Evolutionary conservation across 2,329 filamentous ascomycete species (phyloP), one percentile per base, ranked within the genome.

Genomic region (Pseudogymnoascus sp.): DNA sequence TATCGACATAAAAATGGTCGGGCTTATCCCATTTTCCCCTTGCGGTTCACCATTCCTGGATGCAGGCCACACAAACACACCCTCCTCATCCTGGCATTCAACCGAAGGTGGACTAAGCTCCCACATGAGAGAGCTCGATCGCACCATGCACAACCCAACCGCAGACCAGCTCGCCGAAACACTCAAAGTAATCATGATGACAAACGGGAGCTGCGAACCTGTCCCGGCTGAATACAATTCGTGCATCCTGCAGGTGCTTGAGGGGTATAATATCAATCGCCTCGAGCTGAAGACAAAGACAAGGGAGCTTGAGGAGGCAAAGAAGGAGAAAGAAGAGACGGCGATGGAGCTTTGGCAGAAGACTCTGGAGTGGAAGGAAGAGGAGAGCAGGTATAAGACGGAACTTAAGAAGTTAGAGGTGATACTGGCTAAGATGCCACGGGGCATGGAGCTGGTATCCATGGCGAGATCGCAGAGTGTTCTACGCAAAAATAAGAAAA

Each of bases 141-240:
- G 59, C 22, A 64, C 71, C 4, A 70, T 72, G 50, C 63, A 72
- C 56, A 71, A 68, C 33, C 72, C 72, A n/a, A 72, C 70, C 1
- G 46, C 61, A 8, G 68, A 71, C 60, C 71, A 72, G 46, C 70
- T 73, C 66, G 70, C 67, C 0, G 72, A 74, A 46, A 71, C 69
- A 22, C 61, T 74, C 5, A 70, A 72, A 60, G 70, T 72, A 1
- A 65, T 71, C 2, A 72, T 74, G 71, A 73, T 74, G 72, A 72
- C 65, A 12, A 65, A 69, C 53, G 66, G 63, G n/a, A 65, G 62
- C 2, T 61, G 69, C 22, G 62, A 67, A 0, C 62, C 71, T 1
- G 46, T 74, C 3, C 72, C 72, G 2, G 63, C 69, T 2, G 64
- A 72, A 37, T 72, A 72, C 40, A 74, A 73, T 35, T 68, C 68